Conservation (phyloP, 345 rosid species). For the Salix brachista region DNA sequence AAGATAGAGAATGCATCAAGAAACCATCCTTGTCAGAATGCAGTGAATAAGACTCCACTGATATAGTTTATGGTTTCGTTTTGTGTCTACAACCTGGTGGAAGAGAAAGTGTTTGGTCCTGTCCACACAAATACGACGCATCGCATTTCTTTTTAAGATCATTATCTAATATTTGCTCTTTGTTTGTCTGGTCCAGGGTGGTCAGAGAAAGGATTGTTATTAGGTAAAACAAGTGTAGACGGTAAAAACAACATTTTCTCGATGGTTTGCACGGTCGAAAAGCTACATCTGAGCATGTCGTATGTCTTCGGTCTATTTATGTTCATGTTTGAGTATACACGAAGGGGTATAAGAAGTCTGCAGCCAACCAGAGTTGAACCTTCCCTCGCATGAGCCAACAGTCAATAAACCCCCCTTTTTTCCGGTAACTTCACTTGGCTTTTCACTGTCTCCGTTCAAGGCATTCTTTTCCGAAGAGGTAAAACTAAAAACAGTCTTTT, state of each 20-base stretch:
- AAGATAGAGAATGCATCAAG: not conserved
- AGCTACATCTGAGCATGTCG: conserved; percentile 43
- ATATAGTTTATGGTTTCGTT: not conserved
- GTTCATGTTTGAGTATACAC: conserved; percentile 46
- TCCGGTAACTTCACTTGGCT: conserved; percentile 1
- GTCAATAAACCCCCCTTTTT: conserved; percentile 7
- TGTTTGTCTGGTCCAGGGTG: conserved; percentile 36
- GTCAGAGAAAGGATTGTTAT: conserved; percentile 30
- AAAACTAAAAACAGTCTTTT: not conserved
- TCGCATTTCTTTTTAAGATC: not conserved
- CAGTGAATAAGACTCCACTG: not conserved
- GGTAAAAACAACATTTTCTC: conserved; percentile 27
- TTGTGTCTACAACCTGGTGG: not conserved
- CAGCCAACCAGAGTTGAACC: conserved; percentile 59
- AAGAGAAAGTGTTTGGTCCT: not conserved
- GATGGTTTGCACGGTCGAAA: conserved; percentile 25
- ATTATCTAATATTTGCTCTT: conserved; percentile 4
- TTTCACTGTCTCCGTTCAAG: not conserved
- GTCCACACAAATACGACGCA: not conserved
- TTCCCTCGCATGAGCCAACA: conserved; percentile 37
- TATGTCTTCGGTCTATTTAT: conserved; percentile 58
- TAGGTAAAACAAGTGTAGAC: conserved; percentile 27
- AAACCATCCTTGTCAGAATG: not conserved
- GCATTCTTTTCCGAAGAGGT: not conserved
- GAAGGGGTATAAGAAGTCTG: conserved; percentile 40